Evolutionary conservation across 2,329 filamentous ascomycete species (phyloP).

Genomic region (Beauveria asiatica): DNA sequence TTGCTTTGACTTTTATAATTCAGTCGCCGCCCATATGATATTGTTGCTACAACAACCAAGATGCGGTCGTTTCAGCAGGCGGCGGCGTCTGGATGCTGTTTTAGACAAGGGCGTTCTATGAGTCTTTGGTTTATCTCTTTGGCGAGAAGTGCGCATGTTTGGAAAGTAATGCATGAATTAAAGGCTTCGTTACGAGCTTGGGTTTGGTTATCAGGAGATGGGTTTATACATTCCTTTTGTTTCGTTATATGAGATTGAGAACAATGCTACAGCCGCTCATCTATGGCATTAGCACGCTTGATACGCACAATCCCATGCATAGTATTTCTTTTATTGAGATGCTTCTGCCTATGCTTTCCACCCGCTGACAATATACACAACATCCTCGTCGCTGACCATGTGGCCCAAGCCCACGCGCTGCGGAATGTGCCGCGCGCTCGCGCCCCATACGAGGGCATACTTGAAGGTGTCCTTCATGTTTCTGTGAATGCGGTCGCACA

Average conservation of each 20-base stretch:
- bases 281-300: background rate
- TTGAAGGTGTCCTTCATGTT: slow-evolving; percentile 98
- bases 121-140: background rate
- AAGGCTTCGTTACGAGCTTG: background rate
- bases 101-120: background rate
- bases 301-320: background rate
- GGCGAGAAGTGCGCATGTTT: background rate
- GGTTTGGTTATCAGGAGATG: background rate
- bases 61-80: background rate
- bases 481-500: slow-evolving; percentile 90
- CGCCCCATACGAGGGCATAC: slow-evolving; percentile 96
- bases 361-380: slow-evolving; percentile 58
- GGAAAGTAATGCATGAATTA: slow-evolving; percentile 7
- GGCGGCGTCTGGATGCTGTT: background rate
- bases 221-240: slow-evolving; percentile 8
- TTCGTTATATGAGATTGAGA: slow-evolving; percentile 7
- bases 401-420: slow-evolving; percentile 86
- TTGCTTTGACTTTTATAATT: background rate
- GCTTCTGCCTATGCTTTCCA: slow-evolving; percentile 48
- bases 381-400: slow-evolving; percentile 62
- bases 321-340: slow-evolving; percentile 2
- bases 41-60: background rate
- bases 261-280: slow-evolving; percentile 7
- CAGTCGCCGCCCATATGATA: background rate
- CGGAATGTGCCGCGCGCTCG: slow-evolving; percentile 87